Conservation (phyloP, 2,329 filamentous ascomycete genomes). For the Fusarium anthophilum region DNA sequence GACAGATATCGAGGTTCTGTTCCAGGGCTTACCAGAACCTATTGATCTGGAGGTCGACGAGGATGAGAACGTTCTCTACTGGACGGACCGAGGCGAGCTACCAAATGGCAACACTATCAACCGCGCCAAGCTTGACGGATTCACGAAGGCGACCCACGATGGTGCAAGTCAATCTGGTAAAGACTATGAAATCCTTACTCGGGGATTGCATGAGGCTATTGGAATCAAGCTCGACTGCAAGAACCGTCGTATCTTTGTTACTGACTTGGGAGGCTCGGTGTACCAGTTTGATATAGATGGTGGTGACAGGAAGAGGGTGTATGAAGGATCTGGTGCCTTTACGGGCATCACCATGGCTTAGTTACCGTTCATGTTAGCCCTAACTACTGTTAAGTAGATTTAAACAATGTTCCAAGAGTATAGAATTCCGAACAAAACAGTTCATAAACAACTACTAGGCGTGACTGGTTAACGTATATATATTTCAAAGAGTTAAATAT, state of each 20-base stretch:
- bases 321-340: background rate
- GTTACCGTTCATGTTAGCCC: too few species aligned
- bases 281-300: conserved; percentile 7
- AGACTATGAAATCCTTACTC: background rate
- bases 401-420: too few species aligned
- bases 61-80: background rate
- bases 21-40: background rate
- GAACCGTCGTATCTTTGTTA: background rate
- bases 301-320: background rate
- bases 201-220: background rate
- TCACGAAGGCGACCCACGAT: rapidly evolving
- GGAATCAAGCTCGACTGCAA: background rate
- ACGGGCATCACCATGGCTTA: background rate
- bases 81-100: background rate
- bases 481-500: too few species aligned
- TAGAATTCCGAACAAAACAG: too few species aligned
- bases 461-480: too few species aligned
- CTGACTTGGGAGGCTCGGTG: background rate
- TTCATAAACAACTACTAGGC: rapidly evolving
- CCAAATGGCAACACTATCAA: background rate
- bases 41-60: background rate
- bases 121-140: background rate
- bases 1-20: background rate
- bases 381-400: too few species aligned
- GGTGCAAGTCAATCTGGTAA: background rate